Evolutionary conservation across 306 rosid species (phyloP).

Genomic region (Argentina anserina): DNA sequence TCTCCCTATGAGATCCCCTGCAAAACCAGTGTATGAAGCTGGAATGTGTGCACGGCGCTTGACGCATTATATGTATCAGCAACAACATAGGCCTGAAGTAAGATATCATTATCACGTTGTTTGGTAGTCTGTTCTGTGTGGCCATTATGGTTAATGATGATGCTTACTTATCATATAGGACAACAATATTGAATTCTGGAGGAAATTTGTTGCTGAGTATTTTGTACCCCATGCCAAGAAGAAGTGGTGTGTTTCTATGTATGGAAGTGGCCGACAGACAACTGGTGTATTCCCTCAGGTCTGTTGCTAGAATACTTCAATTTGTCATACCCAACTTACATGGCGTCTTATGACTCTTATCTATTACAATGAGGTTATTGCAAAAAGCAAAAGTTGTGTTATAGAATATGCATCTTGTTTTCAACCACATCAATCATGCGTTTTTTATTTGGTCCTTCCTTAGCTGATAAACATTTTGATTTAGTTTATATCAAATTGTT

Average conservation of each 20-base stretch:
- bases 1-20: slow-evolving; percentile 73
- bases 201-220: slow-evolving; percentile 91
- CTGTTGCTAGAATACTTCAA: slow-evolving; percentile 24
- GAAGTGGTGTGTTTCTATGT: slow-evolving; percentile 99
- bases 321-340: slow-evolving; percentile 19
- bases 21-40: slow-evolving; percentile 79
- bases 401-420: not conserved
- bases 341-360: slow-evolving; percentile 18
- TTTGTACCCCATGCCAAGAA: slow-evolving; percentile 94
- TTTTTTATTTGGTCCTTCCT: not conserved
- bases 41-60: slow-evolving; percentile 96
- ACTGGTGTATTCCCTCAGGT: slow-evolving; percentile 99
- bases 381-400: not conserved
- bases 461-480: not conserved
- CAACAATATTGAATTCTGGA: slow-evolving; percentile 95
- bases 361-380: not conserved
- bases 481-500: not conserved
- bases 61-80: slow-evolving; percentile 93
- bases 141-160: slow-evolving; percentile 13
- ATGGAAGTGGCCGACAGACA: slow-evolving; percentile 93
- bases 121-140: slow-evolving; percentile 6
- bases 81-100: slow-evolving; percentile 93
- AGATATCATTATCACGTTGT: slow-evolving; percentile 18
- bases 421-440: not conserved
- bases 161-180: slow-evolving; percentile 50